Base-by-base conservation (phyloP, 352 stramenopile genomes). In the Hyphochytrium catenoides region DNA sequence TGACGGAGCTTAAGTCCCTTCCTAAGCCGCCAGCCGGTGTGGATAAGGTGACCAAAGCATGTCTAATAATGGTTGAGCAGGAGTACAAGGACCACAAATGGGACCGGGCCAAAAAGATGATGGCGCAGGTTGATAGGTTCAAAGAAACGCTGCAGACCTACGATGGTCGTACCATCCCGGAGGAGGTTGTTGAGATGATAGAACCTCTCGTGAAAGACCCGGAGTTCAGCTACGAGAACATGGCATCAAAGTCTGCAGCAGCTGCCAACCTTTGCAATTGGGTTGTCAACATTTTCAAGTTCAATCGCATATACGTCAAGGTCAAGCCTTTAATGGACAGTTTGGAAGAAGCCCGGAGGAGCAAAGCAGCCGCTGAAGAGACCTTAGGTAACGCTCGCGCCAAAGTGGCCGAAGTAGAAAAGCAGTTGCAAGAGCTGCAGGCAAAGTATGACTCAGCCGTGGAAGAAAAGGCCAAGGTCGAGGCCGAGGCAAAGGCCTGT, bases 51-150 rank as follows among this genome's bases (percentile, higher is more conserved):
- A 96, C 87, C 8, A 94, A 91, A 45, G 70, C 78, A 2, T 87
- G 83, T 30, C 56, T 96, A 11, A 95, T 97, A 43, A 51, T 97
- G 23, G 81, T 96, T 22, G 83, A 96, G 52, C 91, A 94, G 36
- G 81, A 96, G 52, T 95, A 95, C 59, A 96, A 94, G 45, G 88
- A 94, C 41, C 90, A 95, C 50, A 94, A 94, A 38, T 97, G 89
- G 89, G 84, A 96, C 38, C 70, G 76, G 14, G 89, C 89, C 24
- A 96, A 97, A 59, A 91, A 91, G 52, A 97, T 97, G 89, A 97
- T 97, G 89, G 78, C 83, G 46, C 96, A 96, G 47, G 74, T 93
- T 2, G 86, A 88, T 23, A 63, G 74, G 30, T 97, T 97, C 48
- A 69, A 94, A 26, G 74, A 83, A 25, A 59, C 73, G 15, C 54